These are phyloP conservation scores for Penicillium cosmopolitanum DNA, from an alignment of 495 filamentous ascomycete species.

Conservation along the genomic window DNA sequence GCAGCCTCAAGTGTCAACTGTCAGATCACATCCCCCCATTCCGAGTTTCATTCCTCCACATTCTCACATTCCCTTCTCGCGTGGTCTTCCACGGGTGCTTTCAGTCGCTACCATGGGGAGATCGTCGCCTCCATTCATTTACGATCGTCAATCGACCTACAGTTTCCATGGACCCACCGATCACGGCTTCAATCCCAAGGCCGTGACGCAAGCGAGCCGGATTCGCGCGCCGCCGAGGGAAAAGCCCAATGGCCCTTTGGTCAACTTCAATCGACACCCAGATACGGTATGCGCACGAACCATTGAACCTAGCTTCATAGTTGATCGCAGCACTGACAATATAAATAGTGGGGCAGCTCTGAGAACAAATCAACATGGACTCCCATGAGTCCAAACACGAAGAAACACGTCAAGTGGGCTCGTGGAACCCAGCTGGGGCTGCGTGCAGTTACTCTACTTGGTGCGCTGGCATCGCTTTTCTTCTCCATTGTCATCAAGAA, in stretches of 20 bases:
- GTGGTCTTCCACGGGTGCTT: slow-evolving; percentile 38
- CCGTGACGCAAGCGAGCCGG: slow-evolving; percentile 73
- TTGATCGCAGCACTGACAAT: slow-evolving; percentile 17
- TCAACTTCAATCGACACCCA: slow-evolving; percentile 80
- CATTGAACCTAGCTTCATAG: neutral
- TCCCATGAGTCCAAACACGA: slow-evolving; percentile 72
- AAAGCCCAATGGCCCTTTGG: slow-evolving; percentile 73
- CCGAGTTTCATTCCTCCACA: slow-evolving; percentile 27
- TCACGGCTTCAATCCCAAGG: slow-evolving; percentile 77
- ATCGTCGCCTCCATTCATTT: slow-evolving; percentile 74
- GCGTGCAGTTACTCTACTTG: slow-evolving; percentile 65
- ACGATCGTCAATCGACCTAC: slow-evolving; percentile 58
- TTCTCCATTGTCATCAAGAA: slow-evolving; percentile 73
- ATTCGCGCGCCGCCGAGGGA: slow-evolving; percentile 55
- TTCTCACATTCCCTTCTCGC: slow-evolving; percentile 38
- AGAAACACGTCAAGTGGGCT: slow-evolving; percentile 66
- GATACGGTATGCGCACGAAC: slow-evolving; percentile 64
- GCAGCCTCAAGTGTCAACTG: slow-evolving; percentile 13
- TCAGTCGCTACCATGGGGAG: slow-evolving; percentile 56
- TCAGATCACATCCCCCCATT: slow-evolving; percentile 35
- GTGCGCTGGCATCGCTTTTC: slow-evolving; percentile 69
- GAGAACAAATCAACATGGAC: slow-evolving; percentile 57
- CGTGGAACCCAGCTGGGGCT: slow-evolving; percentile 68
- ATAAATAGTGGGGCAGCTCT: slow-evolving; percentile 39
- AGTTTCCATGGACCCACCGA: slow-evolving; percentile 56